Conservation (phyloP, 139 green algal genomes). For the Ulvella scutata region DNA sequence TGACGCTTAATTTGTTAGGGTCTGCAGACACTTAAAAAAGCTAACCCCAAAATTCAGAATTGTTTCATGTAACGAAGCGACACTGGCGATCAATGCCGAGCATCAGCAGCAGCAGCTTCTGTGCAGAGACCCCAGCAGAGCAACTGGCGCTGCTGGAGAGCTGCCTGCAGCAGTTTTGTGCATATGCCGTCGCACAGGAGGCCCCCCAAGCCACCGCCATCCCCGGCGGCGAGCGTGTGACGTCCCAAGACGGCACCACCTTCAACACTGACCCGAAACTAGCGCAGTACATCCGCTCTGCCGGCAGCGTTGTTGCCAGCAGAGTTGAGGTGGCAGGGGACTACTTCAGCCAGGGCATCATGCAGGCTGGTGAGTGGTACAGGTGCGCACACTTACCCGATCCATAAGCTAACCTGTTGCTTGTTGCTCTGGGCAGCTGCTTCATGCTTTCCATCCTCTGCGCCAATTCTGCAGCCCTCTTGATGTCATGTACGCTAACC, state of each 20-base stretch:
- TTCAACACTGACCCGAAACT: background rate
- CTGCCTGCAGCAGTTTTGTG: background rate
- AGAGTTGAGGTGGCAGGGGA: background rate
- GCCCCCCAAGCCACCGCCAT: background rate
- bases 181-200: background rate
- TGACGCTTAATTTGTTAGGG: too few relatives aligned
- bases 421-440: too few relatives aligned
- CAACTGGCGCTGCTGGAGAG: background rate
- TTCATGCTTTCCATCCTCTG: too few relatives aligned
- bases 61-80: too few relatives aligned
- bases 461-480: too few relatives aligned
- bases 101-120: too few relatives aligned
- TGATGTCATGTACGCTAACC: too few relatives aligned
- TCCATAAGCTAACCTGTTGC: too few relatives aligned
- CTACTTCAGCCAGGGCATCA: background rate
- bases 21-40: too few relatives aligned
- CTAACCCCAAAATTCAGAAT: too few relatives aligned
- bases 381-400: too few relatives aligned
- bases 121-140: background rate
- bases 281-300: background rate
- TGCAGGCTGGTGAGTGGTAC: background rate
- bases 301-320: background rate
- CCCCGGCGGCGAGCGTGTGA: background rate
- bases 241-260: background rate
- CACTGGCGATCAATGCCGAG: too few relatives aligned